phyloP scores from a whole-genome alignment of 2,329 filamentous ascomycete species.

The Didymella keratinophila region DNA sequence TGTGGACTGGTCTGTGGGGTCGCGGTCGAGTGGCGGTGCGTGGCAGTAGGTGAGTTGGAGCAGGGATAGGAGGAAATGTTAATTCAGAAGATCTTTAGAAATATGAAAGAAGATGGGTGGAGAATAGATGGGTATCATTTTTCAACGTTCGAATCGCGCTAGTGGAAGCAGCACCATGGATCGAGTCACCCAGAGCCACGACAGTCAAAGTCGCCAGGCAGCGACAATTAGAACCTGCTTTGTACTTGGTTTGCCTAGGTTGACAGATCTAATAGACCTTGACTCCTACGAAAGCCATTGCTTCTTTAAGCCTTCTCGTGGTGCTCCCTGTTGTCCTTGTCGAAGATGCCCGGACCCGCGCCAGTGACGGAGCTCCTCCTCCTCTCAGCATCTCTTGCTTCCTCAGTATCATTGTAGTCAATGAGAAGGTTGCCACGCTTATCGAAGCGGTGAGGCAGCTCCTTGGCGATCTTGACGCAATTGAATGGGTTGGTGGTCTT shows the following conservation, averaged over 20 bases:
- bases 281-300: background rate
- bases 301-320: constrained; percentile 11
- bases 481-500: constrained; percentile 60
- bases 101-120: background rate
- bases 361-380: constrained; percentile 40
- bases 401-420: constrained; percentile 56
- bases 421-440: constrained; percentile 66
- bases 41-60: background rate
- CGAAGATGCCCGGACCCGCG: constrained; percentile 14
- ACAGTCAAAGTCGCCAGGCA: background rate
- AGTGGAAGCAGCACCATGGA: background rate
- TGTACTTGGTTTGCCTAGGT: no score
- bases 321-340: constrained; percentile 17
- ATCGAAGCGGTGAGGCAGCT: constrained; percentile 64
- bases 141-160: background rate
- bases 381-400: constrained; percentile 40
- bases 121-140: background rate
- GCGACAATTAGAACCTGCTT: background rate
- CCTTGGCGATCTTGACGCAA: constrained; percentile 59
- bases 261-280: background rate
- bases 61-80: background rate
- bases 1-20: background rate
- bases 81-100: background rate
- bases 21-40: background rate
- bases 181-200: background rate